phyloP scores from a whole-genome alignment of 2,329 filamentous ascomycete genomes.

The Verticillium tricorpus region DNA sequence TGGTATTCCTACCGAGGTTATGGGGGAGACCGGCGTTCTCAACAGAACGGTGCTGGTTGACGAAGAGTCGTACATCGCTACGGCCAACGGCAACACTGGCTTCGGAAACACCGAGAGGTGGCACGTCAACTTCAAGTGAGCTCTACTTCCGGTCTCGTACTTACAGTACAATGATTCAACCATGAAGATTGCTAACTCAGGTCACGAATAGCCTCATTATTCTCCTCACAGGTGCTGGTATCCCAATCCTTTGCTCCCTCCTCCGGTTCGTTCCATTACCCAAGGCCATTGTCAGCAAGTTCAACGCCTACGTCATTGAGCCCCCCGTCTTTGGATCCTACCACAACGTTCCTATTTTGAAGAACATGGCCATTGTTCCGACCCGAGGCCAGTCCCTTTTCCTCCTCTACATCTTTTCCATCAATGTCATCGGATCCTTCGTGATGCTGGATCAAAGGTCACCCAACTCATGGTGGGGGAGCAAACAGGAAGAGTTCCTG shows the following conservation, averaged over 20 bases:
- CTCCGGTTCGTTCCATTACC: constrained; percentile 24
- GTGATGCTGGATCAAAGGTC: constrained; percentile 19
- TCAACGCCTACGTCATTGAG: constrained; percentile 18
- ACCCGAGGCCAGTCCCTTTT: constrained; percentile 29
- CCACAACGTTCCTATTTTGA: constrained; percentile 13
- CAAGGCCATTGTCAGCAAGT: constrained; percentile 5
- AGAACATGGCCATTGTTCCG: constrained; percentile 16
- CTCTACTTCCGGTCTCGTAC: background rate
- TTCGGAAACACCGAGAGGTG: constrained; percentile 4
- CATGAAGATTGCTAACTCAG: background rate
- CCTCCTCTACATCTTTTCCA: constrained; percentile 30
- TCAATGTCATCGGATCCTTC: constrained; percentile 29
- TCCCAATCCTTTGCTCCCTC: constrained; percentile 24
- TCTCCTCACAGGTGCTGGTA: constrained; percentile 13
- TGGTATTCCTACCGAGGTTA: background rate
- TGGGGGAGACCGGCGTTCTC: constrained; percentile 2
- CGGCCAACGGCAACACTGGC: constrained; percentile 7
- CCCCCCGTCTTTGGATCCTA: constrained; percentile 16
- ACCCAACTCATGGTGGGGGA: constrained; percentile 17
- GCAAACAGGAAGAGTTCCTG: background rate
- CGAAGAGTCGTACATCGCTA: constrained; percentile 7
- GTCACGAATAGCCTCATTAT: constrained; percentile 16
- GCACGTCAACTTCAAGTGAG: constrained; percentile 3
- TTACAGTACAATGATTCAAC: background rate
- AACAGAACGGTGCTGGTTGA: constrained; percentile 9